phyloP scores from a whole-genome alignment of 2,329 filamentous ascomycete genomes.

The Nemania serpens region DNA sequence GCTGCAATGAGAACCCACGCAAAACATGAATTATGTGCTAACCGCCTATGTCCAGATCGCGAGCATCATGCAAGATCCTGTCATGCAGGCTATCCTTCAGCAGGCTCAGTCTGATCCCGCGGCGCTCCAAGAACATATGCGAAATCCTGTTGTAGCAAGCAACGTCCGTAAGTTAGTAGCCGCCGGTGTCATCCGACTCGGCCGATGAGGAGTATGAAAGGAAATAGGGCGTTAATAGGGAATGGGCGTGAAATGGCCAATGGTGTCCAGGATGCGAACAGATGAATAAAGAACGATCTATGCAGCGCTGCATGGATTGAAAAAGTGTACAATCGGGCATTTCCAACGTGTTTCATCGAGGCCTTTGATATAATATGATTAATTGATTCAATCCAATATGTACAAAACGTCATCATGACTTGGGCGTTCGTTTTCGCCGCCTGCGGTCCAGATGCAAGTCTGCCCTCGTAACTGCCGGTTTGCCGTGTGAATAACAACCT shows the following conservation, averaged over 20 bases:
- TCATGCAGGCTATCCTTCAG: slow-evolving; percentile 97
- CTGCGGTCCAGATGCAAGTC: background rate
- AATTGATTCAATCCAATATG: slow-evolving; percentile 11
- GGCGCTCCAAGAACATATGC: slow-evolving; percentile 96
- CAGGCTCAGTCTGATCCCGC: slow-evolving; percentile 93
- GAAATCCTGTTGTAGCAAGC: slow-evolving; percentile 79
- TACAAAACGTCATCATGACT: background rate
- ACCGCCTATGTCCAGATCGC: slow-evolving; percentile 65
- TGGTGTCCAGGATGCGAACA: slow-evolving; percentile 11
- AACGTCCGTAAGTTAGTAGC: slow-evolving; percentile 96
- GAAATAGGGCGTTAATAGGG: slow-evolving; percentile 24
- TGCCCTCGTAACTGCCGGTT: too few species aligned
- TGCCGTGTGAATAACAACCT: background rate
- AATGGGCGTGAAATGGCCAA: slow-evolving; percentile 15
- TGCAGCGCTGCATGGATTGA: slow-evolving; percentile 5
- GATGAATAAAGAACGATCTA: slow-evolving; percentile 6
- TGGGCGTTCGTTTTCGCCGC: background rate
- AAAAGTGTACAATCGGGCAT: slow-evolving; percentile 21
- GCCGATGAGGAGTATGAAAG: slow-evolving; percentile 44
- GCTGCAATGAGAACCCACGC: background rate
- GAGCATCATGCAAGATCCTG: slow-evolving; percentile 87
- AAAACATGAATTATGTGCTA: slow-evolving; percentile 28
- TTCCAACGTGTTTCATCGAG: slow-evolving; percentile 11
- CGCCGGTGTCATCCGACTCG: slow-evolving; percentile 86
- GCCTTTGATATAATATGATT: slow-evolving; percentile 13